Base-by-base conservation (phyloP, 768 basidiomycete genomes). In the Gymnopilus dilepis region DNA sequence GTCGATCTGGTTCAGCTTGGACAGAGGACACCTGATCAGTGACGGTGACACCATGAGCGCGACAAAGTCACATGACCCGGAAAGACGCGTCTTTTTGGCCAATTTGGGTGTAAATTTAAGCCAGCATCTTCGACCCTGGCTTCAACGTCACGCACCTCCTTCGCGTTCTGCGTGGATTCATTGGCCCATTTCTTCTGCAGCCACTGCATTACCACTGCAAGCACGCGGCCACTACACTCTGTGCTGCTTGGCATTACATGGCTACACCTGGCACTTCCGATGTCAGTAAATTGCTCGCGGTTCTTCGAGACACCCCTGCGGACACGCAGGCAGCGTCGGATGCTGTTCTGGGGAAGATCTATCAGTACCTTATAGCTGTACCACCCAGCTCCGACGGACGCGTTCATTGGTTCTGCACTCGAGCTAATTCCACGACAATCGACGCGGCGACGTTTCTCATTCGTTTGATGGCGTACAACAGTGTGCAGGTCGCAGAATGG, bases 321-420 rank as follows among this genome's bases (percentile, higher is more conserved):
- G 82, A 82, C 59, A 84, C 83, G 21, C 72, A 72, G 40, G 77
- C 78, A 17, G 79, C 80, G 50, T 74, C 82, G 34, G 84, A 86
- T 65, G 73, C 72, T 33, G 74, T 84, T 19, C 77, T 92, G 9
- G 76, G 71, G 1, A 76, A 71, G 2, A 72, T 90, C 41, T 89
- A 82, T 69, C 73, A 72, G 12, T 84, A 86, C 69, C 75, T 92
- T 9, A 82, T 89, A 74, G 74, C 72, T 19, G 75, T 80, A 0
- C 75, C 78, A 3, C 73, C 76, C 51, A 70, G 73, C 47, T 64
- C 74, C 31, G 70, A 72, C 43, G 80, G 81, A 51, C 73, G 76
- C 31, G 63, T 83, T 56, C 95, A 97, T 68, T 96, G 94, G 93
- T 96, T 91, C 72, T 97, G 95, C 73, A 72, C 76, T 28, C 80